Base-by-base conservation (phyloP, 805 yeast species). In the Teunomyces pallodes region DNA sequence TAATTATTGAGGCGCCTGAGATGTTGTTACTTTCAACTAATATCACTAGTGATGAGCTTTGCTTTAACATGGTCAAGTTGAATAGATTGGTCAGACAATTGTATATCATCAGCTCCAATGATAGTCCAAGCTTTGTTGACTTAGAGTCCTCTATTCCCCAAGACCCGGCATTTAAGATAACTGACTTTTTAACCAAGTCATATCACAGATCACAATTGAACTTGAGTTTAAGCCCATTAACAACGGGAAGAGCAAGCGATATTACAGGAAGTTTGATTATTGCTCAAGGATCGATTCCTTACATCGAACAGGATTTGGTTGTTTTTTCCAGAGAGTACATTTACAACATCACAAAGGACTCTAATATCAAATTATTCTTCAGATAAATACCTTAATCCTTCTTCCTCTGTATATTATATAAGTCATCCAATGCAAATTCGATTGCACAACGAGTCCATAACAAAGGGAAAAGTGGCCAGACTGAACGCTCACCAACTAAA, bases 391-490 rank as follows among this genome's bases (percentile, higher is more conserved):
- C 20, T 35, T 27, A 36, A 33, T 53, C 54, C 39, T 51, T 59
- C 51, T 66, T 71, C 50, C 72, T 60, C 59, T 71, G 76, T 39
- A 69, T 59, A 54, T 72, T 79, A 62, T 80, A 87, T 58, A 81
- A 78, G 63, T 86, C 89, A 62, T 91, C 96, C 47, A 92, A 72
- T 24, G 90, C 86, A 67, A 86, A 89, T 71, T 92, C 99, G 46
- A 92, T 86, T 1, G 91, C 83, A 58, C 97, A 88, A 42, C 99
- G 74, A 1, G 96, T 86, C 82, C 90, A 84, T 28, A 94, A 73
- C 32, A 90, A 71, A 0, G 96, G 89, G 51, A 89, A 74, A 45
- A 89, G 79, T 1, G 96, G 96, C 98, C 98, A 94, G 1, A 90
- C 90, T 39, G 96, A 86, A 53, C 86, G 75, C 64, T 92, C 97